phyloP scores from a whole-genome alignment of 2,329 filamentous ascomycete genomes.

The Microdochium bolleyi region DNA sequence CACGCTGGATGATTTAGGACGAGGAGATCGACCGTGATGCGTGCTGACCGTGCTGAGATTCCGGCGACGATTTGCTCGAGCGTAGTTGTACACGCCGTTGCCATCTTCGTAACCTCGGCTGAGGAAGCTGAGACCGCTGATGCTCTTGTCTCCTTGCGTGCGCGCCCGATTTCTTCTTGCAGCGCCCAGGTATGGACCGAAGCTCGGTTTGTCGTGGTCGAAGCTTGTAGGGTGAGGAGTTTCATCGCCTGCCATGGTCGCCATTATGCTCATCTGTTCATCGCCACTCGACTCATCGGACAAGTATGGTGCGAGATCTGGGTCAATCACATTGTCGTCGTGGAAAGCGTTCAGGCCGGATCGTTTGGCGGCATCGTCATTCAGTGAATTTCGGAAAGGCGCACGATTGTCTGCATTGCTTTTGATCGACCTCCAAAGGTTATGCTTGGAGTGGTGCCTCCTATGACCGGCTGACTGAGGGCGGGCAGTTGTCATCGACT shows the following conservation, averaged over 20 bases:
- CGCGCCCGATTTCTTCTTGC: constrained; percentile 69
- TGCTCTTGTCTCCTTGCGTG: constrained; percentile 62
- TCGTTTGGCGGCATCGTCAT: constrained; percentile 58
- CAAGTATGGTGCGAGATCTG: constrained; percentile 89
- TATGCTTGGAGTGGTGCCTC: constrained; percentile 81
- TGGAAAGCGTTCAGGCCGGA: constrained; percentile 83
- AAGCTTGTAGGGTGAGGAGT: constrained; percentile 50
- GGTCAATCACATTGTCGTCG: constrained; percentile 97
- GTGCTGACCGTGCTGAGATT: constrained; percentile 81
- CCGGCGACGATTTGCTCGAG: constrained; percentile 59
- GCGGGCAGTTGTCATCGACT: constrained; percentile 59
- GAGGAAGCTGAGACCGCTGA: constrained; percentile 61
- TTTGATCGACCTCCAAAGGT: constrained; percentile 70
- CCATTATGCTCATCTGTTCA: constrained; percentile 82
- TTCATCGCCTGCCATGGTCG: constrained; percentile 61
- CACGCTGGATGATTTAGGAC: constrained; percentile 50
- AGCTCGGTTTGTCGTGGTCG: constrained; percentile 67
- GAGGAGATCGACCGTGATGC: constrained; percentile 65
- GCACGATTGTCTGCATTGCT: constrained; percentile 68
- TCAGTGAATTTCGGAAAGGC: constrained; percentile 71
- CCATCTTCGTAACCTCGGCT: constrained; percentile 63
- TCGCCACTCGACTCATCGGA: constrained; percentile 93
- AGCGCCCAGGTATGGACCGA: constrained; percentile 64
- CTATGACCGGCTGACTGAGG: constrained; percentile 76
- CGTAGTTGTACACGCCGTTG: constrained; percentile 35